Percentiles rank a stretch among this genome's conserved stretches.
Conservation (phyloP, 1,284 basidiomycete species). For the Melampsora americana region DNA sequence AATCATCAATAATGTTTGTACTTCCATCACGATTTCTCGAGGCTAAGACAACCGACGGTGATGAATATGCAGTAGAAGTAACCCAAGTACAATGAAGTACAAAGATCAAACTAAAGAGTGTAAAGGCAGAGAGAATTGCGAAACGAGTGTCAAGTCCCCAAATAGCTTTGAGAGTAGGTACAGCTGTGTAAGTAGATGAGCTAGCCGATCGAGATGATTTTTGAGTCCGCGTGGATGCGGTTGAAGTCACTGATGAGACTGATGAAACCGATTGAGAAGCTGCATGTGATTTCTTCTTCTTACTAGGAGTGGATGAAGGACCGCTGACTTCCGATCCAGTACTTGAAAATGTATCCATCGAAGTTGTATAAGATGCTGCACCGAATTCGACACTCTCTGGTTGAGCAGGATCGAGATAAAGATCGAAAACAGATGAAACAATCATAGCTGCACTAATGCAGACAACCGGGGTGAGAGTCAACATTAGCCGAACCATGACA, state of each 20-base stretch:
- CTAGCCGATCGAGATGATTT: slow-evolving; percentile 39
- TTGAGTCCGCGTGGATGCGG: slow-evolving; percentile 59
- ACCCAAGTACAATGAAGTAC: slow-evolving; percentile 91
- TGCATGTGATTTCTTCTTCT: slow-evolving; percentile 29
- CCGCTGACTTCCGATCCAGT: slow-evolving; percentile 50
- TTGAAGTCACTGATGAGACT: slow-evolving; percentile 52
- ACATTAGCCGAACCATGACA: slow-evolving; percentile 96
- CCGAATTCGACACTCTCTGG: slow-evolving; percentile 47
- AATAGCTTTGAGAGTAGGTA: slow-evolving; percentile 61
- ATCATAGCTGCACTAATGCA: slow-evolving; percentile 89
- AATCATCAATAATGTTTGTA: slow-evolving; percentile 96
- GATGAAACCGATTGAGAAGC: slow-evolving; percentile 47
- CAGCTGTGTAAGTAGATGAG: slow-evolving; percentile 49
- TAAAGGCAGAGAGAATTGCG: slow-evolving; percentile 69
- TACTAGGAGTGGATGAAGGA: slow-evolving; percentile 49
- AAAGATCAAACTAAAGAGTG: slow-evolving; percentile 65
- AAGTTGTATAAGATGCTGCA: slow-evolving; percentile 46
- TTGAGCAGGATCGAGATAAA: slow-evolving; percentile 69
- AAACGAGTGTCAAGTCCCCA: slow-evolving; percentile 80
- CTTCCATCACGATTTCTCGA: slow-evolving; percentile 77
- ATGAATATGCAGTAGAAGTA: slow-evolving; percentile 91
- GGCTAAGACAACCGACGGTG: slow-evolving; percentile 91
- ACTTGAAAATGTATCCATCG: slow-evolving; percentile 52
- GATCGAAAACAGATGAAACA: slow-evolving; percentile 80
- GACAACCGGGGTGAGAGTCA: slow-evolving; percentile 84